Percentiles rank a stretch among this genome's conserved stretches.
Conservation (phyloP, 148 eudicot genomes). For the Silene latifolia region DNA sequence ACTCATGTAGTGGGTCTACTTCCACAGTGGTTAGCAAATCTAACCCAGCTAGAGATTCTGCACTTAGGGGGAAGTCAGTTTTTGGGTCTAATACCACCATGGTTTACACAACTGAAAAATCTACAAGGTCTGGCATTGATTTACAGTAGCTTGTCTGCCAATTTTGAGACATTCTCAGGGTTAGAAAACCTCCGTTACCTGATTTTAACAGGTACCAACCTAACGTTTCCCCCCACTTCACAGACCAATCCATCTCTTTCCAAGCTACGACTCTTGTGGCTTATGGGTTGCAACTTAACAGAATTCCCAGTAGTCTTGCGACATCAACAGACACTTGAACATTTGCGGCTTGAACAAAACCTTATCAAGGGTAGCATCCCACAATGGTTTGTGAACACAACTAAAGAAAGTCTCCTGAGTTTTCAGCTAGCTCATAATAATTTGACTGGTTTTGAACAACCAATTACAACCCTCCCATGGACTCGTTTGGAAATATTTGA, state of each 20-base stretch:
- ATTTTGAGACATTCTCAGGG: slow-evolving; percentile 6
- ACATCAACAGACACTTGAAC: background rate
- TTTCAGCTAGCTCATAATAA: background rate
- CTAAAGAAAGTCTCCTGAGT: background rate
- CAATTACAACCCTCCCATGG: slow-evolving; percentile 2
- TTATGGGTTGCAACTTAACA: slow-evolving; percentile 13
- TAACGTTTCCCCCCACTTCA: background rate
- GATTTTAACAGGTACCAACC: background rate
- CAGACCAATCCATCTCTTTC: background rate
- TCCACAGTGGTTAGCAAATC: slow-evolving; percentile 15
- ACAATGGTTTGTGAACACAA: slow-evolving; percentile 25
- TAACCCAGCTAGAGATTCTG: slow-evolving; percentile 11
- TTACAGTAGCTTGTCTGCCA: background rate
- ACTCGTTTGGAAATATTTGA: background rate
- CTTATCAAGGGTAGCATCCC: slow-evolving; percentile 14
- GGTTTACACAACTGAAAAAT: slow-evolving; percentile 15
- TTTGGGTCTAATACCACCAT: slow-evolving; percentile 19
- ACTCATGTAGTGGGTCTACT: slow-evolving; percentile 8
- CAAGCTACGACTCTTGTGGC: background rate
- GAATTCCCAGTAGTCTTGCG: slow-evolving; percentile 14
- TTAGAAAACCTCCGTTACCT: slow-evolving; percentile 5
- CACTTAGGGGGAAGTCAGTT: slow-evolving; percentile 4
- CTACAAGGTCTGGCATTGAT: background rate
- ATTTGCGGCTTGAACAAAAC: background rate
- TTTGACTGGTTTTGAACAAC: slow-evolving; percentile 22